Conservation (phyloP, 2,329 filamentous ascomycete genomes). For the Alternaria triticina region DNA sequence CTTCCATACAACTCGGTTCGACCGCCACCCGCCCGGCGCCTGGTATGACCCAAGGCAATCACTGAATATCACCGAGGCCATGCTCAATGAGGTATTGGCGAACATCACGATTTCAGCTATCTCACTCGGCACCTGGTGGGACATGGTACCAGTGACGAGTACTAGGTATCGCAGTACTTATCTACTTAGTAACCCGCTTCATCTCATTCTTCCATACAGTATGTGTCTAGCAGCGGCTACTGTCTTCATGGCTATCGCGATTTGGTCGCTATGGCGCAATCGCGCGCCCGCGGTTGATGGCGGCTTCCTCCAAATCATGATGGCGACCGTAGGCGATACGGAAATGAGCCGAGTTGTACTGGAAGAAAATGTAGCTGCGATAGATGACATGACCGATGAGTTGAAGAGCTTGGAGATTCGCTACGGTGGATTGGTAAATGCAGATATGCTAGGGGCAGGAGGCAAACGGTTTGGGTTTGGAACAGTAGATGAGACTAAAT, state of each 20-base stretch:
- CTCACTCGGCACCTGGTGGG: background rate
- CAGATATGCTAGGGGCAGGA: fast-evolving
- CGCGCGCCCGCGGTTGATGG: background rate
- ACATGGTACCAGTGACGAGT: background rate
- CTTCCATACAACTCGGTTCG: background rate
- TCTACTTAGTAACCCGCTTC: fast-evolving
- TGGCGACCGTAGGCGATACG: background rate
- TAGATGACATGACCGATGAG: background rate
- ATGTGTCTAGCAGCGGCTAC: background rate
- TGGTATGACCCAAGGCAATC: background rate
- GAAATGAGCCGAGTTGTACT: background rate
- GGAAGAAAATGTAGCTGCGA: background rate
- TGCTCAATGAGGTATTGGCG: background rate
- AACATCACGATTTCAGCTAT: background rate
- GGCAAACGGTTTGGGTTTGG: background rate
- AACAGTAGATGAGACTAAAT: background rate
- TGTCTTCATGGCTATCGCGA: background rate
- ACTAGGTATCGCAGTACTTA: background rate
- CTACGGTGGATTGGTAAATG: background rate
- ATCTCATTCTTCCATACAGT: background rate
- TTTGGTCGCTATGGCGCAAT: background rate
- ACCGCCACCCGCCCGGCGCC: too few relatives aligned
- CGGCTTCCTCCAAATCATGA: background rate
- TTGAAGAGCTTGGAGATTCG: background rate
- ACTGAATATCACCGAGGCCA: background rate